These are phyloP conservation scores for Peronospora belbahrii DNA, from an alignment of 352 stramenopile genomes.

Conservation along the genomic window DNA sequence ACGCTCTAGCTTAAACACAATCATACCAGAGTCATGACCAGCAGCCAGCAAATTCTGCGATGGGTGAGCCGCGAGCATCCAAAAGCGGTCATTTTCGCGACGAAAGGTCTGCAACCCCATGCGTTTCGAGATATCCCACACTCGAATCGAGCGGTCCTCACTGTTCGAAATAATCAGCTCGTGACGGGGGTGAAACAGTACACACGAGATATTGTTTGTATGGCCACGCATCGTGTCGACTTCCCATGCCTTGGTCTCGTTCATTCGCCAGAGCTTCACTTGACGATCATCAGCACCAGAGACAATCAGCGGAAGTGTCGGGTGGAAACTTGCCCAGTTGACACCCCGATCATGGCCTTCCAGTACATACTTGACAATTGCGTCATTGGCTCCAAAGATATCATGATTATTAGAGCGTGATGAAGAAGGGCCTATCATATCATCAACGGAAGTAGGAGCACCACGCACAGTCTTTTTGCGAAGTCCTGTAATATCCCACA, in stretches of 20 bases:
- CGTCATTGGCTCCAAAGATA: conserved; percentile 98
- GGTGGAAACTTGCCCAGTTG: conserved; percentile 99
- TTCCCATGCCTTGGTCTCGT: conserved; percentile 99
- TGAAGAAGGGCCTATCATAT: conserved; percentile 39
- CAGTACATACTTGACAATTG: conserved; percentile 99
- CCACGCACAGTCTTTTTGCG: conserved; percentile 97
- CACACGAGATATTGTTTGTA: conserved; percentile 99
- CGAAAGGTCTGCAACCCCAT: conserved; percentile 98
- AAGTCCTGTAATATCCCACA: conserved; percentile 99
- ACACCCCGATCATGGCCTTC: conserved; percentile 99
- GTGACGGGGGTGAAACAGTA: conserved; percentile 98
- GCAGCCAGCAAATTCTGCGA: conserved; percentile 97
- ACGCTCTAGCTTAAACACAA: conserved; percentile 98
- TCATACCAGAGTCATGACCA: conserved; percentile 99
- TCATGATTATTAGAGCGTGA: conserved; percentile 82
- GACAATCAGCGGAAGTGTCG: conserved; percentile 96
- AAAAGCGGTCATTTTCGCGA: conserved; percentile 98
- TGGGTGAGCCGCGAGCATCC: conserved; percentile 94
- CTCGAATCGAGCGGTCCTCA: conserved; percentile 98
- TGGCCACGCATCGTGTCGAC: conserved; percentile 99
- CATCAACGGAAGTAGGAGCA: conserved; percentile 71
- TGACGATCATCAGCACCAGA: conserved; percentile 98
- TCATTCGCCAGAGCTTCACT: conserved; percentile 99
- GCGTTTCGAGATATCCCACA: conserved; percentile 98
- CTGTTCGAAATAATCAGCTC: conserved; percentile 99